Evolutionary conservation across 2,329 filamentous ascomycete genomes (phyloP), one percentile per base, ranked within the genome.

Genomic region (Diaporthe sp.): DNA sequence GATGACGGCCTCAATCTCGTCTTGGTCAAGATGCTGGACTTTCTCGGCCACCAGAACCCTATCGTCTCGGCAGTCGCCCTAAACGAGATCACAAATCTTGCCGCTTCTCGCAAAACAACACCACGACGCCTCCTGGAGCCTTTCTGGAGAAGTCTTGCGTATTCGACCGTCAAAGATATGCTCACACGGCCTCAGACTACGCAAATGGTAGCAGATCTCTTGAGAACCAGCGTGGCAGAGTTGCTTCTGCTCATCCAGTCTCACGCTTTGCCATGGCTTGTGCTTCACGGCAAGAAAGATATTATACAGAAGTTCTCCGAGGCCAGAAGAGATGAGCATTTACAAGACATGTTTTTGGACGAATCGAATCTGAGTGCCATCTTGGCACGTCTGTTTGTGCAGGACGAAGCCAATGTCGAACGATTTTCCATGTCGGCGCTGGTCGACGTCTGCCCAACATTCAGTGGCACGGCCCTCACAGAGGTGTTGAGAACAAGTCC

Each of bases 1-100:
- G 94, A 97, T 76, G 92, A 96, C 76, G 95, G 98, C 81, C 89
- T 98, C 72, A 97, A 97, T 78, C 90, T 98, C 70, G 93, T 97
- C 30, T 86, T 99, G 39, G 88, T 97, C 72, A 92, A 94, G 77
- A 88, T 98, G 9, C 88, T 98, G 12, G 94, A 97, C 73, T 98
- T 97, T 80, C 87, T 98, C 12, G 96, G 96, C 10, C 93, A 97
- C 83, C 87, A 90, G 55, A 98, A 97, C 81, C 90, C 91, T 51
- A 89, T 98, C 42, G 87, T 97, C 12, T 94, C 93, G 70, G 93
- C 93, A 6, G 90, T 95, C 76, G 94, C 96, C 4, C 97, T 95
- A 81, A 93, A 94, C 77, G 96, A 98, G 83, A 85, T 98, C 51
- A 87, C 93, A 27, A 92, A 91, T 75, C 87, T 98, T 65, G 93